Evolutionary conservation across 805 yeast species (phyloP).

Genomic region (Zygotorulaspora chibaensis): DNA sequence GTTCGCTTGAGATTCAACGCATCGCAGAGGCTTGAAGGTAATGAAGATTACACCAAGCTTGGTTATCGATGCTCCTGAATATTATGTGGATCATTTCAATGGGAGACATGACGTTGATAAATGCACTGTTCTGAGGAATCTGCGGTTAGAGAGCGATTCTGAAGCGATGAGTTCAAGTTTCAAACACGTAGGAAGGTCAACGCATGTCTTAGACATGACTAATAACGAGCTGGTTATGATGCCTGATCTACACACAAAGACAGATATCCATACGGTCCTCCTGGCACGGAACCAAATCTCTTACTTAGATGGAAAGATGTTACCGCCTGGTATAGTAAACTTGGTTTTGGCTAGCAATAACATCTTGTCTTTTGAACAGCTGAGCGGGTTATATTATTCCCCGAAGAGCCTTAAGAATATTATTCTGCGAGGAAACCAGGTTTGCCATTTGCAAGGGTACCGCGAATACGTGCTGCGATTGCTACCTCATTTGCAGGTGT

Average conservation of each 20-base stretch:
- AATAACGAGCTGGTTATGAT: slow-evolving; percentile 65
- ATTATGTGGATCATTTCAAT: slow-evolving; percentile 39
- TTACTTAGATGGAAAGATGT: slow-evolving; percentile 37
- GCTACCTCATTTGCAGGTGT: slow-evolving; percentile 55
- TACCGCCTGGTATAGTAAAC: slow-evolving; percentile 39
- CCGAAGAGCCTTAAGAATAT: slow-evolving; percentile 46
- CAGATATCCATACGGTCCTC: slow-evolving; percentile 47
- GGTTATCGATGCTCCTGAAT: slow-evolving; percentile 48
- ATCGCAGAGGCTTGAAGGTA: background rate
- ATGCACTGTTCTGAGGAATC: slow-evolving; percentile 27
- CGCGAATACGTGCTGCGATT: slow-evolving; percentile 56
- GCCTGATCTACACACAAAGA: slow-evolving; percentile 43
- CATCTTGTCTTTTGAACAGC: slow-evolving; percentile 46
- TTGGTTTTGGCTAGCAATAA: slow-evolving; percentile 50
- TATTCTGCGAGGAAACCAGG: slow-evolving; percentile 55
- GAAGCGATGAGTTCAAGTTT: slow-evolving; percentile 41
- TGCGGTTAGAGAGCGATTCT: slow-evolving; percentile 40
- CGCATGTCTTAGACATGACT: slow-evolving; percentile 66
- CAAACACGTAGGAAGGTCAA: slow-evolving; percentile 40
- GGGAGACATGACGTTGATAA: slow-evolving; percentile 28
- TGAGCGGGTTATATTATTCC: slow-evolving; percentile 39
- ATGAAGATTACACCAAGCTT: slow-evolving; percentile 58
- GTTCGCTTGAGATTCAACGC: background rate
- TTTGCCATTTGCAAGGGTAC: slow-evolving; percentile 49
- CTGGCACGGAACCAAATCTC: slow-evolving; percentile 59